Evolutionary conservation across 306 rosid genomes (phyloP), one percentile per base, ranked within the genome.

Genomic region (Ammopiptanthus mongolicus): DNA sequence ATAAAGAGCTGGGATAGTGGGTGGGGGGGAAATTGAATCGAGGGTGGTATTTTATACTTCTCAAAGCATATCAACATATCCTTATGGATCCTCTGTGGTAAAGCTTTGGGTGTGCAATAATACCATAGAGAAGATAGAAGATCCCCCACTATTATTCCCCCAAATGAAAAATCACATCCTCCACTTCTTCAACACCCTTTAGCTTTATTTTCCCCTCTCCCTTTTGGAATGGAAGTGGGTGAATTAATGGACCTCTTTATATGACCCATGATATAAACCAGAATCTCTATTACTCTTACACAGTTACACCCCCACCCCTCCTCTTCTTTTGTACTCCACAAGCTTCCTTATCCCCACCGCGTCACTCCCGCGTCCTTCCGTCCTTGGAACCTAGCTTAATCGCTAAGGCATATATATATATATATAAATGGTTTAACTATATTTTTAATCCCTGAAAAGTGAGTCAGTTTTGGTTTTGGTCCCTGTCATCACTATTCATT

Each of bases 321-420:
- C 33, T 37, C 82, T 21, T 68, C 89, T 90, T 90, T 90, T 90
- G 96, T 88, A 58, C 13, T 41, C 69, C 33, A 51, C 73, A 90
- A 90, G 96, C 88, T 85, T 85, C 86, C 53, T 4, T 53, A 64
- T 78, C 37, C 47, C 80, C 78, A 73, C 80, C 85, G 87, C 77
- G 78, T 76, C 83, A 39, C 73, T 31, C 66, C 79, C 85, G 69
- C 79, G 84, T 88, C 36, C 69, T 55, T 47, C 22, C 3, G 1
- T 60, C 19, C 77, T 19, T 14, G 0, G 5, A 46, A 28, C 75
- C 94, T n/a, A n/a, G n/a, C 28, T 87, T 87, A 85, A 59, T 80
- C 72, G 72, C 50, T 87, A 89, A 87, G 90, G 69, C 39, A 18
- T 37, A 46, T 29, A 47, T 17, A 23, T 23, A 66, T 10, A 68